Conservation (phyloP, 345 rosid genomes). For the Murraya paniculata region DNA sequence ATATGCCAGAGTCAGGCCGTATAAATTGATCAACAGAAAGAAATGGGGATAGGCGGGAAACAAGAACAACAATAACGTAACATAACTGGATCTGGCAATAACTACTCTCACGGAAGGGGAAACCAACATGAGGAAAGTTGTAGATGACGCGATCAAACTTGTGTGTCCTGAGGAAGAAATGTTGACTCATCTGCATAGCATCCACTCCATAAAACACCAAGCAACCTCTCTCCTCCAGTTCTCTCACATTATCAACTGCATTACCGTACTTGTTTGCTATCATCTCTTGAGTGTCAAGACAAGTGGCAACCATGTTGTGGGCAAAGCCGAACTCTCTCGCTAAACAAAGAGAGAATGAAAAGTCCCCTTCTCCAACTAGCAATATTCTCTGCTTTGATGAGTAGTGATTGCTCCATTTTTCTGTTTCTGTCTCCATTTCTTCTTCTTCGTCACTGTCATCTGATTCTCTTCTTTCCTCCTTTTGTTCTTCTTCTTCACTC, state of each 20-base stretch:
- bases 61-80: background rate
- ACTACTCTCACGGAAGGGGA: conserved; percentile 28
- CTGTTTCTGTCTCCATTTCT: conserved; percentile 1
- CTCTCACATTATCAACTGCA: conserved; percentile 26
- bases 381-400: conserved; percentile 46
- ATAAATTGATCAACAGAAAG: too few species aligned
- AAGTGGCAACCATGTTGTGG: conserved; percentile 54
- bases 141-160: conserved; percentile 36
- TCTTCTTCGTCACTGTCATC: background rate
- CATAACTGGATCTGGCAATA: conserved; percentile 35
- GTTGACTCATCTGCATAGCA: conserved; percentile 35
- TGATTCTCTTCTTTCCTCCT: background rate
- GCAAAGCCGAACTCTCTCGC: conserved; percentile 60
- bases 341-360: conserved; percentile 50
- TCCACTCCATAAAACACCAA: conserved; percentile 33
- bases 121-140: conserved; percentile 46
- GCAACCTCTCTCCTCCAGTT: conserved; percentile 29
- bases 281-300: conserved; percentile 34
- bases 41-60: too few species aligned
- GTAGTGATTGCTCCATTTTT: conserved; percentile 43
- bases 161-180: conserved; percentile 29
- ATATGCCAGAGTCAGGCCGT: too few species aligned
- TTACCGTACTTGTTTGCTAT: conserved; percentile 28
- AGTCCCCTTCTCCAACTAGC: conserved; percentile 64
- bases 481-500: background rate